A percentile compares a stretch with the other conserved stretches of the same genome.
These are phyloP conservation scores for Setomelanomma holmii DNA, from an alignment of 2,329 filamentous ascomycete genomes.

Conservation along the genomic window DNA sequence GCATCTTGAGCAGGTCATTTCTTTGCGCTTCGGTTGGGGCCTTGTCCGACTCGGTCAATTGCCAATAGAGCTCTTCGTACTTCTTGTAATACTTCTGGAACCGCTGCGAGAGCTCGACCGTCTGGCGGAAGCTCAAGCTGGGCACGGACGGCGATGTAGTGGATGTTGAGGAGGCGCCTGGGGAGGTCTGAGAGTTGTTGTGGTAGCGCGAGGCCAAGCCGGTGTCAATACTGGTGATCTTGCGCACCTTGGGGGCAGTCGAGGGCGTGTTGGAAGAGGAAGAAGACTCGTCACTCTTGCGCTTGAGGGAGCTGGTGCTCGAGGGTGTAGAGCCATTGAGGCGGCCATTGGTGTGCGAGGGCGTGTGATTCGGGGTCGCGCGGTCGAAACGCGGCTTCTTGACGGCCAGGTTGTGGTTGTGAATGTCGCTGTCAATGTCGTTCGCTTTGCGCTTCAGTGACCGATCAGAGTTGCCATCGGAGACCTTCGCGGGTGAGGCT, in stretches of 20 bases:
- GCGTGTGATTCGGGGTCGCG: conserved; percentile 36
- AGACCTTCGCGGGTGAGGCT: conserved; percentile 43
- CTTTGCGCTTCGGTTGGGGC: conserved; percentile 59
- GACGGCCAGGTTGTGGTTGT: conserved; percentile 42
- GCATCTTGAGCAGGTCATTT: conserved; percentile 61
- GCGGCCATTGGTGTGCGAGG: conserved; percentile 38
- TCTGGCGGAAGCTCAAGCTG: conserved; percentile 52
- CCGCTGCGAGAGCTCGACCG: conserved; percentile 54
- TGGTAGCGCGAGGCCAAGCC: conserved; percentile 45
- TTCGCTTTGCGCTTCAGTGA: conserved; percentile 52
- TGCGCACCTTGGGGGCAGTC: conserved; percentile 38
- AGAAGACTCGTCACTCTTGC: conserved; percentile 53
- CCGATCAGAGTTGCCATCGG: conserved; percentile 41
- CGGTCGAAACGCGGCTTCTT: conserved; percentile 45
- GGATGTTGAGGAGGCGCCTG: conserved; percentile 43
- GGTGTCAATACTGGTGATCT: conserved; percentile 44
- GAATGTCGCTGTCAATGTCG: conserved; percentile 46
- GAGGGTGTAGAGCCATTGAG: conserved; percentile 38
- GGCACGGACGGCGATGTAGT: conserved; percentile 43
- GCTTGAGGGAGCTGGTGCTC: conserved; percentile 49
- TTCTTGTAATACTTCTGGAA: conserved; percentile 67
- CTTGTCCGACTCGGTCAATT: conserved; percentile 48
- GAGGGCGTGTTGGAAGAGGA: conserved; percentile 39
- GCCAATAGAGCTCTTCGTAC: conserved; percentile 64
- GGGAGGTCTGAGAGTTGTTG: conserved; percentile 40